phyloP scores from a whole-genome alignment of 2,329 filamentous ascomycete species.

The Ceratocystiopsis sp. region DNA sequence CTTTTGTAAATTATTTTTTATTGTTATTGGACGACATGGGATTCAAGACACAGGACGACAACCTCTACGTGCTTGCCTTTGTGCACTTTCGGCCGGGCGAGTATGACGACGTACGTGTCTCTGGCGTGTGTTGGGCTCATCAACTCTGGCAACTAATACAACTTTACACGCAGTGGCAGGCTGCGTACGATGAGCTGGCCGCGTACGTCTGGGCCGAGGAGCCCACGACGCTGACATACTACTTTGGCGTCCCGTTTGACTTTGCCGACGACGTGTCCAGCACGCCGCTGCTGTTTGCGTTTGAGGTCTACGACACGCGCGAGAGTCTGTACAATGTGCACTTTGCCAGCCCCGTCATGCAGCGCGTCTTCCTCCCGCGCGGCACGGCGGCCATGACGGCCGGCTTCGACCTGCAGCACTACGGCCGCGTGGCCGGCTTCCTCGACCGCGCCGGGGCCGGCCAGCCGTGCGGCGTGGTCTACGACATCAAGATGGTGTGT shows the following conservation, averaged over 20 bases:
- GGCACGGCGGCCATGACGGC: slow-evolving; percentile 16
- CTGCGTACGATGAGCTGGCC: slow-evolving; percentile 21
- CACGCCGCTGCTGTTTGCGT: slow-evolving; percentile 19
- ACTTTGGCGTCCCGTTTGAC: slow-evolving; percentile 23
- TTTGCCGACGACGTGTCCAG: slow-evolving; percentile 15
- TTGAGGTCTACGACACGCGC: slow-evolving; percentile 16
- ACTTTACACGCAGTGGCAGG: slow-evolving; percentile 22
- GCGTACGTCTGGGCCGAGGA: slow-evolving; percentile 18
- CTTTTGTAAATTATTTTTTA: background rate
- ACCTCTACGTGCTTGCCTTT: slow-evolving; percentile 12
- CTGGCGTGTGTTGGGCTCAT: no score
- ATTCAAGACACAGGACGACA: slow-evolving; percentile 2
- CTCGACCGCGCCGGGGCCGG: slow-evolving; percentile 12
- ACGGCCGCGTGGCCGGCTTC: slow-evolving; percentile 14
- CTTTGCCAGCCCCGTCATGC: slow-evolving; percentile 16
- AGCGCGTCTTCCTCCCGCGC: slow-evolving; percentile 12
- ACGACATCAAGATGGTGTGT: slow-evolving; percentile 13
- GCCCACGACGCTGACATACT: slow-evolving; percentile 22
- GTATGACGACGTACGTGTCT: slow-evolving; percentile 16
- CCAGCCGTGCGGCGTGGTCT: slow-evolving; percentile 14
- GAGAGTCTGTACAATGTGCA: slow-evolving; percentile 17
- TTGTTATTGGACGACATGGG: slow-evolving; percentile 1
- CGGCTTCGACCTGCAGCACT: slow-evolving; percentile 18
- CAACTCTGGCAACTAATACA: background rate
- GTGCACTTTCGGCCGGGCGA: slow-evolving; percentile 18